Evolutionary conservation across 345 rosid genomes (phyloP).

Genomic region (Pelargonium nanum): DNA sequence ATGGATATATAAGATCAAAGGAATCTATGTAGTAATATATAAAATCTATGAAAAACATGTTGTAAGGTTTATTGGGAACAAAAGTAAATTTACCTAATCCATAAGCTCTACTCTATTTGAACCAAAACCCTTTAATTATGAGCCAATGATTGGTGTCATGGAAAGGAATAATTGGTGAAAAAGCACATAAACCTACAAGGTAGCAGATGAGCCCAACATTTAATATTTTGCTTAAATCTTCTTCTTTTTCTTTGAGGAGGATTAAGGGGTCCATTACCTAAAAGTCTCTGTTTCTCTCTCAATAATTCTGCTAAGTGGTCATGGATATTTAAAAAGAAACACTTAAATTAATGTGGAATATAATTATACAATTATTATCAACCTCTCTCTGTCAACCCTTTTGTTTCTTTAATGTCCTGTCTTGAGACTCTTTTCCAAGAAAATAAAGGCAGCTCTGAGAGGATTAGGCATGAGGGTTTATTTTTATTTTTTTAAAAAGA

Average conservation of each 20-base stretch:
- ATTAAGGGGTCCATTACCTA: constrained; percentile 18
- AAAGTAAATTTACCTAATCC: constrained; percentile 27
- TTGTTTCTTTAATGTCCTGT: not conserved
- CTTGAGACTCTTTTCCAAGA: not conserved
- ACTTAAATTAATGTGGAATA: too few species aligned
- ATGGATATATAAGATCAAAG: constrained; percentile 13
- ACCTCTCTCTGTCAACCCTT: not conserved
- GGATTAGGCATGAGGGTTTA: not conserved
- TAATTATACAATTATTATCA: too few species aligned
- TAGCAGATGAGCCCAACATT: constrained; percentile 26
- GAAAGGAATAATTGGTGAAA: constrained; percentile 25
- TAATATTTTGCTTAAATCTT: constrained; percentile 15
- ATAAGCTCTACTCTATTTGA: constrained; percentile 9
- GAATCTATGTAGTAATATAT: constrained; percentile 24
- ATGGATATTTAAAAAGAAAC: constrained; percentile 12
- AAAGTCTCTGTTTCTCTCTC: constrained; percentile 11
- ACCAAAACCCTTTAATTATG: constrained; percentile 12
- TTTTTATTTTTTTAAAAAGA: too few species aligned
- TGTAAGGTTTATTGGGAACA: constrained; percentile 29
- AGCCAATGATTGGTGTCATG: constrained; percentile 33
- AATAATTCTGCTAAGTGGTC: constrained; percentile 18
- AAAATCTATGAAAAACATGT: constrained; percentile 22
- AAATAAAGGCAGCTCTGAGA: not conserved
- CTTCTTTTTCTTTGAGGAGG: constrained; percentile 13
- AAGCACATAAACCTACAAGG: constrained; percentile 23